phyloP scores from a whole-genome alignment of 2,329 filamentous ascomycete genomes.

The Balansia obtecta region DNA sequence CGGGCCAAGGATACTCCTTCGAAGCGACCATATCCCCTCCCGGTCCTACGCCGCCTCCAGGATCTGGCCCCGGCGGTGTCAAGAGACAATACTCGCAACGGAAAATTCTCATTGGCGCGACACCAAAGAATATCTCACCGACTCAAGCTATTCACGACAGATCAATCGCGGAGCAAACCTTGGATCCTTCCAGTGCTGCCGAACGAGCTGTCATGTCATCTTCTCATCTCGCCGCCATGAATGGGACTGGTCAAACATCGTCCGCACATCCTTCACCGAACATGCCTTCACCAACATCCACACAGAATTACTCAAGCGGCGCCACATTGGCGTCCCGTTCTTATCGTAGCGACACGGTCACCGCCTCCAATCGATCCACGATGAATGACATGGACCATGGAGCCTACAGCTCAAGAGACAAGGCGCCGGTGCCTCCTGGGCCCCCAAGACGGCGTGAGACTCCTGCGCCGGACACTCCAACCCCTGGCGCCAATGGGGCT shows the following conservation, averaged over 20 bases:
- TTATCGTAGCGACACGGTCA: constrained; percentile 44
- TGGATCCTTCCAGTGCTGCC: constrained; percentile 58
- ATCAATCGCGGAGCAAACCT: constrained; percentile 46
- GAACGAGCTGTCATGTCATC: constrained; percentile 55
- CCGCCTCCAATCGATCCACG: constrained; percentile 40
- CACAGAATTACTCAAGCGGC: constrained; percentile 39
- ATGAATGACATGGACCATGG: constrained; percentile 38
- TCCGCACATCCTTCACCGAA: constrained; percentile 48
- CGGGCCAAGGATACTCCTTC: constrained; percentile 33
- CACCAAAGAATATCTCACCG: constrained; percentile 65
- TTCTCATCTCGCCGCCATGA: constrained; percentile 58
- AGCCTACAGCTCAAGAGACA: constrained; percentile 19
- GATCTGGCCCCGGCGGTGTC: constrained; percentile 38
- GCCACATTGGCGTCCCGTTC: constrained; percentile 50
- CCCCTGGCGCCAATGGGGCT: constrained; percentile 40
- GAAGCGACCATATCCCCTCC: constrained; percentile 40
- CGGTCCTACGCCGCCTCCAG: constrained; percentile 41
- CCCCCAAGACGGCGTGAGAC: constrained; percentile 48
- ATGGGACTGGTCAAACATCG: constrained; percentile 46
- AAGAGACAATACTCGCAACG: constrained; percentile 66
- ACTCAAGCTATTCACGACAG: constrained; percentile 60
- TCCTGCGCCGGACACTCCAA: constrained; percentile 50
- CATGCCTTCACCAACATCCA: constrained; percentile 58
- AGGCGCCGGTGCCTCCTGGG: constrained; percentile 13
- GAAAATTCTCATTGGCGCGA: constrained; percentile 57